Percentiles rank a stretch among this genome's conserved stretches.
Evolutionary conservation across 768 basidiomycete genomes (phyloP).

Genomic region (Auriscalpium vulgare): DNA sequence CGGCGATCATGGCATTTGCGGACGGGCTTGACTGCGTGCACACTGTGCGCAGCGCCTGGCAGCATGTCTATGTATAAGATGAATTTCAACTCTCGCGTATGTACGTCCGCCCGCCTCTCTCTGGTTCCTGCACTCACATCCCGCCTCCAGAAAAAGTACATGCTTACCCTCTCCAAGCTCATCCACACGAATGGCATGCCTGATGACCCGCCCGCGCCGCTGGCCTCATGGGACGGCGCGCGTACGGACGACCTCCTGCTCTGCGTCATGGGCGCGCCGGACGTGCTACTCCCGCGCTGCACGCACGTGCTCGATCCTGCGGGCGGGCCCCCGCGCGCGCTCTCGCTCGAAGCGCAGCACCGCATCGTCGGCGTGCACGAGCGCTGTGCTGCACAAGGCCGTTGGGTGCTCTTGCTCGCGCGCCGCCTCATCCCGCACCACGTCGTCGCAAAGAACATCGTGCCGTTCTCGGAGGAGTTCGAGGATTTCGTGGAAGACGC

Average conservation of each 20-base stretch:
- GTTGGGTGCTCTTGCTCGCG: slow-evolving; percentile 56
- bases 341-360: slow-evolving; percentile 23
- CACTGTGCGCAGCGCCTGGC: slow-evolving; percentile 10
- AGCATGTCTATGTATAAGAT: slow-evolving; percentile 23
- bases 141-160: slow-evolving; percentile 41
- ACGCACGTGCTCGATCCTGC: slow-evolving; percentile 29
- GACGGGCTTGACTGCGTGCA: slow-evolving; percentile 18
- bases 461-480: slow-evolving; percentile 27
- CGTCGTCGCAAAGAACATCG: slow-evolving; percentile 23
- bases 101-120: slow-evolving; percentile 16
- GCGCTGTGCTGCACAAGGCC: slow-evolving; percentile 43
- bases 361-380: slow-evolving; percentile 33
- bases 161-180: slow-evolving; percentile 35
- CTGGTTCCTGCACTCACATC: neutral
- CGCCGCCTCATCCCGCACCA: slow-evolving; percentile 31
- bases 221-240: slow-evolving; percentile 24
- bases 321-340: slow-evolving; percentile 25
- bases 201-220: slow-evolving; percentile 13
- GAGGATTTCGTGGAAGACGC: slow-evolving; percentile 35
- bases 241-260: slow-evolving; percentile 23
- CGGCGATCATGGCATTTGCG: slow-evolving; percentile 46
- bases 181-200: neutral
- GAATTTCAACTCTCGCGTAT: slow-evolving; percentile 32
- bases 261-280: slow-evolving; percentile 45
- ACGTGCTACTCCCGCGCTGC: slow-evolving; percentile 37